Conservation (phyloP, 805 yeast genomes). For the Lipomyces spencermartinsiae region DNA sequence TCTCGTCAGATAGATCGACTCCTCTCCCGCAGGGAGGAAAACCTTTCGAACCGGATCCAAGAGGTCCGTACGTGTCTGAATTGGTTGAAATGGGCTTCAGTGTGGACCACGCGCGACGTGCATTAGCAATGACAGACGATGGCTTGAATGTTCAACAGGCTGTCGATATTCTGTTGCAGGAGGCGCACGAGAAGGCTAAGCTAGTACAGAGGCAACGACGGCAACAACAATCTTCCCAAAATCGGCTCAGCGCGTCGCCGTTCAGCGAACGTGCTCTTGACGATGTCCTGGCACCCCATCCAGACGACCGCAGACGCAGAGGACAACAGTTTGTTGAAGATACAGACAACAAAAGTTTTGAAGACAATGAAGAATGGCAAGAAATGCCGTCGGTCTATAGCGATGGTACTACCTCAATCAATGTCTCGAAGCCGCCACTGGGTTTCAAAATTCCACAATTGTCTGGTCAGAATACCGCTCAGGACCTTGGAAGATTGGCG, state of each 20-base stretch:
- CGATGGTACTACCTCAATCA: slow-evolving; percentile 16
- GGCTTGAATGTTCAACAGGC: slow-evolving; percentile 70
- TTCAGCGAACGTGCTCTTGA: neutral
- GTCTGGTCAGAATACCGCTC: slow-evolving; percentile 23
- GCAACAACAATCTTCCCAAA: neutral
- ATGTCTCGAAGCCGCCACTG: neutral
- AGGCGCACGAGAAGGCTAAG: slow-evolving; percentile 55
- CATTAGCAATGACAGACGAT: slow-evolving; percentile 57
- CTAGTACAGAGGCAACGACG: slow-evolving; percentile 25
- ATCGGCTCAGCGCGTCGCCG: neutral
- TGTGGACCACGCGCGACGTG: slow-evolving; percentile 62
- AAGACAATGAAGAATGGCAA: slow-evolving; percentile 29
- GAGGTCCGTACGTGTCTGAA: slow-evolving; percentile 60
- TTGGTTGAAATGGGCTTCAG: slow-evolving; percentile 82
- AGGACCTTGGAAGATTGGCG: slow-evolving; percentile 37
- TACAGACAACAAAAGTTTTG: neutral
- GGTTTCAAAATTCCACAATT: slow-evolving; percentile 15
- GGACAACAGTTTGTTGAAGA: neutral
- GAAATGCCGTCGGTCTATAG: slow-evolving; percentile 32
- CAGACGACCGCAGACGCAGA: slow-evolving; percentile 6
- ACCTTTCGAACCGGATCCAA: slow-evolving; percentile 22
- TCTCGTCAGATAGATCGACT: neutral
- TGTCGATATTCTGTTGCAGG: slow-evolving; percentile 67
- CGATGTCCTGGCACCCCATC: slow-evolving; percentile 18
- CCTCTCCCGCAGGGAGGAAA: neutral